A percentile compares a stretch with the other conserved stretches of the same genome.
Conservation (phyloP, 1,284 basidiomycete genomes). For the Takashimella tepidaria region DNA sequence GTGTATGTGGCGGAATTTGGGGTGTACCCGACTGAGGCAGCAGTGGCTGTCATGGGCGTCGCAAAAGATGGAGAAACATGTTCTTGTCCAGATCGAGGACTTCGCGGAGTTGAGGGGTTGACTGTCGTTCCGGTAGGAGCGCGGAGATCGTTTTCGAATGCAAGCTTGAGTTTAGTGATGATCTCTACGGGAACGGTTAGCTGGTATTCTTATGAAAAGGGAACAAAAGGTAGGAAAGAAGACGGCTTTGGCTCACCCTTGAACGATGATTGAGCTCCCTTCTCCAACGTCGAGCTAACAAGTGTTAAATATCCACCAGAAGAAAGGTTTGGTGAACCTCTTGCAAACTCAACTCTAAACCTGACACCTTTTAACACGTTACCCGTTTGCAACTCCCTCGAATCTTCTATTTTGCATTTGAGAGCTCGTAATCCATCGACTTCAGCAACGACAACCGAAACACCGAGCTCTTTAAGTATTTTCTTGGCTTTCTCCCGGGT, state of each 20-base stretch:
- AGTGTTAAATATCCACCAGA: slow-evolving; percentile 36
- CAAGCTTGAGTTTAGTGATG: background rate
- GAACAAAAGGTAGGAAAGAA: background rate
- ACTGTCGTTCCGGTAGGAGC: slow-evolving; percentile 6
- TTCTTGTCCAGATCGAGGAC: slow-evolving; percentile 2
- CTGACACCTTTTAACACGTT: slow-evolving; percentile 36
- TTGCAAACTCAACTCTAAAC: slow-evolving; percentile 44
- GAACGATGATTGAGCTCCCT: slow-evolving; percentile 46
- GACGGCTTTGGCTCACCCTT: slow-evolving; percentile 9
- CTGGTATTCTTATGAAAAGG: too few relatives aligned
- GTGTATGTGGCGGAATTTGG: background rate
- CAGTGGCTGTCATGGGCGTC: slow-evolving; percentile 5
- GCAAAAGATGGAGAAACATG: background rate
- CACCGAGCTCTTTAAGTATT: slow-evolving; percentile 29
- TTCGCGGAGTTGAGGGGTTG: slow-evolving; percentile 6
- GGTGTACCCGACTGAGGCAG: background rate
- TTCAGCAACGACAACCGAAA: slow-evolving; percentile 34
- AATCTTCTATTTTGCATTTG: slow-evolving; percentile 38
- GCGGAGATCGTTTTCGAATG: background rate
- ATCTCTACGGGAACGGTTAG: background rate
- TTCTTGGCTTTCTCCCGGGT: slow-evolving; percentile 33
- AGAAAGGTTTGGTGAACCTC: slow-evolving; percentile 23
- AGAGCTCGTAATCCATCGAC: slow-evolving; percentile 39
- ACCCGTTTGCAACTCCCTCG: slow-evolving; percentile 19
- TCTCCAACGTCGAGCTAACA: slow-evolving; percentile 43